Percentiles rank a stretch among this genome's conserved stretches.
Conservation (phyloP, 352 stramenopile genomes). For the Globisporangium megalacanthum region DNA sequence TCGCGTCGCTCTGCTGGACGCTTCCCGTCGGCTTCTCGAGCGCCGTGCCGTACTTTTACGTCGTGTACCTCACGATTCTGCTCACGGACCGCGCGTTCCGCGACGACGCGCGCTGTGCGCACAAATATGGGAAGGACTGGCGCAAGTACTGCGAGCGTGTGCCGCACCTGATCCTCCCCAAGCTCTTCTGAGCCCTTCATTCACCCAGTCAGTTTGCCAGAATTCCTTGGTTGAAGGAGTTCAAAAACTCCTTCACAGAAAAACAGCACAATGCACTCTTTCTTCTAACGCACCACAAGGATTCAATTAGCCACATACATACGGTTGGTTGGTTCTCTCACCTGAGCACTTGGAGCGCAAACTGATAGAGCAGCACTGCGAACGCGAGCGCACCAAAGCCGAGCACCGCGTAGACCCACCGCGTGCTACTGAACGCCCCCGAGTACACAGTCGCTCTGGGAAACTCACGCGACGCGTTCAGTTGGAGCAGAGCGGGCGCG, state of each 20-base stretch:
- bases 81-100: constrained; percentile 93
- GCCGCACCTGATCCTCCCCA: constrained; percentile 84
- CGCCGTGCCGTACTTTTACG: constrained; percentile 84
- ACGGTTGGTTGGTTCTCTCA: too few relatives aligned
- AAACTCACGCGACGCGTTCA: constrained; percentile 46
- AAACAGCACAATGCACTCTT: too few relatives aligned
- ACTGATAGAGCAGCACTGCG: constrained; percentile 50
- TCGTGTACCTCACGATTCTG: constrained; percentile 90
- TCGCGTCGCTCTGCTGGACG: constrained; percentile 76
- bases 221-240: too few relatives aligned
- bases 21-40: constrained; percentile 52
- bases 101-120: constrained; percentile 92
- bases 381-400: constrained; percentile 62
- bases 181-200: constrained; percentile 44
- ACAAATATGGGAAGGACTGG: constrained; percentile 97
- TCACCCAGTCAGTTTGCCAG: too few relatives aligned
- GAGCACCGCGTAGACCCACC: constrained; percentile 57
- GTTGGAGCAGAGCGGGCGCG: constrained; percentile 63
- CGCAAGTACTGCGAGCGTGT: constrained; percentile 89
- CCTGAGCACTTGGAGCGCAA: constrained; percentile 37
- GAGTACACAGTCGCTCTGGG: constrained; percentile 54
- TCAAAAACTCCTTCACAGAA: too few relatives aligned
- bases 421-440: constrained; percentile 43
- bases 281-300: too few relatives aligned
- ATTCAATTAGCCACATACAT: too few relatives aligned